Evolutionary conservation across 2,329 filamentous ascomycete species (phyloP).

Genomic region (Pyrenochaeta sp.): DNA sequence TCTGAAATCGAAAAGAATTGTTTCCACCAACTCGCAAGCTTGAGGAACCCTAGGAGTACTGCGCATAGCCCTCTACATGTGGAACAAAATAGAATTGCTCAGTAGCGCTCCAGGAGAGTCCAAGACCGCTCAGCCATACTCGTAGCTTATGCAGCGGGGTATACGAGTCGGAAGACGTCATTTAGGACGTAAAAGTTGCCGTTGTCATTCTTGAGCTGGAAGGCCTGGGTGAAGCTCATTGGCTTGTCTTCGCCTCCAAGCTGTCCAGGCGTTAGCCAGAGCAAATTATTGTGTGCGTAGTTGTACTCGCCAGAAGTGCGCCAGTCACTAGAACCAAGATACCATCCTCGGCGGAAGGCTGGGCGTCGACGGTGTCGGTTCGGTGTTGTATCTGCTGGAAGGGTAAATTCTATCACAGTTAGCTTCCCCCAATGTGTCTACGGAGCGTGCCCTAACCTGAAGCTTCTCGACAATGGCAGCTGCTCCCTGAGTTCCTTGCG

Average conservation of each 20-base stretch:
- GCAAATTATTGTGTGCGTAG: not conserved
- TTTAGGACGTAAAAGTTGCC: constrained; percentile 82
- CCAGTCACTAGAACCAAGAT: constrained; percentile 92
- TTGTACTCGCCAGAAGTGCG: constrained; percentile 73
- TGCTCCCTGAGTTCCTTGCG: constrained; percentile 69
- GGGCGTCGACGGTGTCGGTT: constrained; percentile 80
- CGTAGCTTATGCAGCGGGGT: constrained; percentile 55
- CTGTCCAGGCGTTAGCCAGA: constrained; percentile 56
- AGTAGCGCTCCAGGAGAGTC: not conserved
- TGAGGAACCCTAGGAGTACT: not conserved
- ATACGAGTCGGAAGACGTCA: constrained; percentile 93
- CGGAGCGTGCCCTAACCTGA: constrained; percentile 62
- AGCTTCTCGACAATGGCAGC: constrained; percentile 81
- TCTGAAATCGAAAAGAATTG: constrained; percentile 16
- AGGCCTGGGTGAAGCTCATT: constrained; percentile 90
- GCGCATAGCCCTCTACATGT: not conserved
- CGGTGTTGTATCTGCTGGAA: constrained; percentile 85
- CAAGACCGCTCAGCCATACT: constrained; percentile 2
- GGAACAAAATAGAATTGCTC: not conserved
- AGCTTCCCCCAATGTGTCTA: constrained; percentile 14
- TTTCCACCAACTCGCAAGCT: constrained; percentile 8
- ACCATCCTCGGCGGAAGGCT: constrained; percentile 73
- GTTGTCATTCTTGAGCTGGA: constrained; percentile 83
- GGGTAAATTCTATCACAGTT: constrained; percentile 69
- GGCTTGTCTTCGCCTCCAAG: constrained; percentile 85